Base-by-base conservation (phyloP, 2,329 filamentous ascomycete species). In the Penicillium sp. region DNA sequence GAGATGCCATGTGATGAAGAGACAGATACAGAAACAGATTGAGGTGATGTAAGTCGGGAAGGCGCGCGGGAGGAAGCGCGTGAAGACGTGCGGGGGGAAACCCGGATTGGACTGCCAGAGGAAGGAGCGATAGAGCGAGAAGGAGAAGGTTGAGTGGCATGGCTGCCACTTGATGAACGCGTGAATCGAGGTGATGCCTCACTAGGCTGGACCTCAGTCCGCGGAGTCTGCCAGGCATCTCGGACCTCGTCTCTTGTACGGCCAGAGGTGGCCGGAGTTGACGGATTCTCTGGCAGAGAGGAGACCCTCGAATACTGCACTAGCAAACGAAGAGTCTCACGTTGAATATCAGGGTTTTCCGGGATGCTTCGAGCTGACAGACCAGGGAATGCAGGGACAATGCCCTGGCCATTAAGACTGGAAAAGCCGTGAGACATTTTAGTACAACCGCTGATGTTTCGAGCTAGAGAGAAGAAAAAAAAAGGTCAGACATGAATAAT, bases 311-410 rank as follows among this genome's bases (percentile, higher is more conserved):
- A 50, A 51, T 36, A 43, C 43, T 59, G 48, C 13, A 44, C 8
- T 25, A 33, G 29, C 21, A 43, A 47, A 16, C 52, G 52, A 8
- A 50, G 16, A 23, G 52, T 55, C 36, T 55, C 52, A 23, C 36
- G 36, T n/a, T 50, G 45, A 16, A 50, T 33, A 25, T 41, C 52
- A 13, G 52, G 52, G n/a, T 55, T 43, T 29, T 55, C 52, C 0
- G 52, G 52, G 16, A 50, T 55, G n/a, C 52, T 50, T 29, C 29
- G 29, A 8, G 52, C 52, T 21, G 52, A 50, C 3, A 55, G 45
- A 21, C 52, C 52, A 55, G 38, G 45, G 29, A 55, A 55, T 36
- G 21, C 16, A 49, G 51, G 51, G 27, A 34, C 7, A 45, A 46
- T 27, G 36, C 33, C 25, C 29, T n/a, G 38, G 38, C 46, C 52